These are phyloP conservation scores for Capsella bursapastoris DNA, from an alignment of 345 rosid genomes.

Conservation along the genomic window DNA sequence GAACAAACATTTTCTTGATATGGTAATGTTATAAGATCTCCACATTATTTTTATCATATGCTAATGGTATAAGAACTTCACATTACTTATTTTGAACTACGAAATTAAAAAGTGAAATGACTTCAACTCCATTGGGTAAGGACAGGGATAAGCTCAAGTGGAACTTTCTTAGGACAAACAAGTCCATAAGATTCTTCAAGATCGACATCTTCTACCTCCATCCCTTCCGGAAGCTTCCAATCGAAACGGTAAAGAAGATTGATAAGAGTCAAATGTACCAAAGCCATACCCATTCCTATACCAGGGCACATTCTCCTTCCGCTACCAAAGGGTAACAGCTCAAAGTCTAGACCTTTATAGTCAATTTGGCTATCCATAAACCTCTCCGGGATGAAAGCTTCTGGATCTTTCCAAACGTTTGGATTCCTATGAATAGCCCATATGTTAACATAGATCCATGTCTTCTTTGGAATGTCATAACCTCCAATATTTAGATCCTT, in stretches of 20 bases:
- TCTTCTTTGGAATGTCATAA: slow-evolving; percentile 33
- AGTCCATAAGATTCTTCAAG: slow-evolving; percentile 59
- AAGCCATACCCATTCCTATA: slow-evolving; percentile 42
- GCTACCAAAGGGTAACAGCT: slow-evolving; percentile 60
- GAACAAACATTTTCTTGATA: slow-evolving; percentile 26
- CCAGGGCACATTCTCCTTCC: slow-evolving; percentile 77
- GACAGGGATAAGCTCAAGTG: slow-evolving; percentile 47
- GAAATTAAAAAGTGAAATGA: neutral
- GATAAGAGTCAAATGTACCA: slow-evolving; percentile 55
- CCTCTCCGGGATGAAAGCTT: slow-evolving; percentile 36
- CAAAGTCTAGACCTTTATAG: slow-evolving; percentile 57
- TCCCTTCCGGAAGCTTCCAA: slow-evolving; percentile 60
- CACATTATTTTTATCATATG: neutral
- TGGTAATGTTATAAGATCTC: slow-evolving; percentile 26
- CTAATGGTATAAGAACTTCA: too few relatives aligned
- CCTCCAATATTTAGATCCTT: slow-evolving; percentile 28
- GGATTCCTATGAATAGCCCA: slow-evolving; percentile 36
- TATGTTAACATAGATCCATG: slow-evolving; percentile 39
- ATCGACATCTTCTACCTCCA: slow-evolving; percentile 48
- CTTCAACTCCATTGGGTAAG: slow-evolving; percentile 32
- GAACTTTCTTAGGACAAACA: slow-evolving; percentile 53
- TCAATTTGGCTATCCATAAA: slow-evolving; percentile 46
- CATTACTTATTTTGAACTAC: too few relatives aligned
- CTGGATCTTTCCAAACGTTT: slow-evolving; percentile 40
- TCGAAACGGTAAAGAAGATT: slow-evolving; percentile 53